Percentiles rank a stretch among this genome's conserved stretches.
phyloP scores from a whole-genome alignment of 2,329 filamentous ascomycete species.

The Cercospora zeina region DNA sequence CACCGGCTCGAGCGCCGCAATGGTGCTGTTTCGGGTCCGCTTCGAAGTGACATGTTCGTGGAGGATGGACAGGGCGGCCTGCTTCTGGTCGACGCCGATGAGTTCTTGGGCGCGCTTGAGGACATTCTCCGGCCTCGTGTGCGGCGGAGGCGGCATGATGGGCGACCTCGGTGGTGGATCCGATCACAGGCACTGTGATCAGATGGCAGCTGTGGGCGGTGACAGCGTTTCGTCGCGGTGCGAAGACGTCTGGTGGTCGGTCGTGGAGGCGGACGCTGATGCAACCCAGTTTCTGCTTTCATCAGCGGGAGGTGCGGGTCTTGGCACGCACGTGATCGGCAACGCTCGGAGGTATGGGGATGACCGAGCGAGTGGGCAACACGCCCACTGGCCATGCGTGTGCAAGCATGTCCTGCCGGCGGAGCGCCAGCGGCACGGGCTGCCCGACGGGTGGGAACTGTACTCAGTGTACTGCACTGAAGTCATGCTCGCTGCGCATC shows the following conservation, averaged over 20 bases:
- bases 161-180: slow-evolving; percentile 17
- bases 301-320: slow-evolving; percentile 7
- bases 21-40: slow-evolving; percentile 94
- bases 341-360: too few relatives aligned
- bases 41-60: slow-evolving; percentile 99
- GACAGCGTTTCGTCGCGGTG: slow-evolving; percentile 54
- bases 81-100: slow-evolving; percentile 92
- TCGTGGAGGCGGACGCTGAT: slow-evolving; percentile 15
- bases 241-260: slow-evolving; percentile 8
- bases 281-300: slow-evolving; percentile 13
- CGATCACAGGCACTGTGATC: slow-evolving; percentile 24
- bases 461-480: background rate
- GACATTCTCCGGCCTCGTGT: slow-evolving; percentile 98
- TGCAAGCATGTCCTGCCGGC: slow-evolving; percentile 3
- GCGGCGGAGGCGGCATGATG: slow-evolving; percentile 85
- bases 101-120: slow-evolving; percentile 98
- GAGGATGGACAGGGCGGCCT: slow-evolving; percentile 87
- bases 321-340: slow-evolving; percentile 9
- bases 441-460: background rate
- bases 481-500: background rate
- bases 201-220: slow-evolving; percentile 52
- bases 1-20: slow-evolving; percentile 92
- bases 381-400: slow-evolving; percentile 5
- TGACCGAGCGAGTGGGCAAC: background rate
- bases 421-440: slow-evolving; percentile 6